Evolutionary conservation across 129 eudicot species (phyloP), one percentile per base, ranked within the genome.

Genomic region (Apium graveolens): DNA sequence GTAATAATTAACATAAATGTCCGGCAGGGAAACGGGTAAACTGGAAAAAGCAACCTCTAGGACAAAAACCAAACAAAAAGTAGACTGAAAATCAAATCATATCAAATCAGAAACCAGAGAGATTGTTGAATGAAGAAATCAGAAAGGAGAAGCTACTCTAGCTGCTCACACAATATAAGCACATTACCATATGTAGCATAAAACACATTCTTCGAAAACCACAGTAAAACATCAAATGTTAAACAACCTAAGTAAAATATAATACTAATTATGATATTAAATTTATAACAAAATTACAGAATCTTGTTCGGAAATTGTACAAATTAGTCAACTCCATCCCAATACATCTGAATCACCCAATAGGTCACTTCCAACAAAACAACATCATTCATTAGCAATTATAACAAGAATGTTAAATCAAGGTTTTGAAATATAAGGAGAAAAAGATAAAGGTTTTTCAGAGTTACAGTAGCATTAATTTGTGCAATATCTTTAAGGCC

Each of bases 11-110:
- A 26, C 46, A 32, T 31, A 45, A 27, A 27, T 80, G 75, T 78
- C 86, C 86, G 83, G 84, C 85, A 91, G 80, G 85, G 77, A 73
- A 74, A 82, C 91, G 81, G 87, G 75, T 81, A 81, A 83, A 70
- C 86, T 85, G 93, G 88, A 68, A 87, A 69, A 88, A 87, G 88
- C 88, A 78, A 77, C 81, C 88, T 82, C 89, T 86, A 89, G 87
- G 91, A 82, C 77, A 88, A 83, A 91, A 88, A 78, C 87, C 82
- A 78, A 73, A 75, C 85, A 78, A 78, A 90, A 86, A 85, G 84
- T 71, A 42, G 77, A 53, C 76, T 31, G 43, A 80, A 84, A 62
- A 79, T 80, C 80, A 42, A 24, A 43, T 73, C 76, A 73, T 10
- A 43, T 73, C 76, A 43, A 11, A 42, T 73, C 76, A 73, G 43